Evolutionary conservation across 2,329 filamentous ascomycete species (phyloP), one percentile per base, ranked within the genome.

Genomic region (Gyromitra esculenta): DNA sequence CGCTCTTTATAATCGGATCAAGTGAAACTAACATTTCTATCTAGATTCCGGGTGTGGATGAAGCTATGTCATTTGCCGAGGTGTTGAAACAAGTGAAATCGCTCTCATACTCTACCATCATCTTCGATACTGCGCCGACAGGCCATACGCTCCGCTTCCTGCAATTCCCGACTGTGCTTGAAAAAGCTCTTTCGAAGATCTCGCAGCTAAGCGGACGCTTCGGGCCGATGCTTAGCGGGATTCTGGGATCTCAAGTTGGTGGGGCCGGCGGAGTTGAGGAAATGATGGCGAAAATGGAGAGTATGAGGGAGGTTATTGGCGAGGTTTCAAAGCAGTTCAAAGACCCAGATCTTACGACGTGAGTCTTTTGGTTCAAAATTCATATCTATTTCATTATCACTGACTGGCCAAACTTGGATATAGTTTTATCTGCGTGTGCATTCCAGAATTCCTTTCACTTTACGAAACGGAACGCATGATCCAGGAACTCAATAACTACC

Each of bases 401-500:
- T 64, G 43, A 64, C 45, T 21, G 31, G n/a, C n/a, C 11, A 7
- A n/a, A 11, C 37, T 89, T 97, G 81, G 97, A 25, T 68, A 68
- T 69, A 99, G 96, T 0, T 99, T 99, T 82, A 94, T 99, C 69
- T 98, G 96, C 84, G 96, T 99, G 77, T 97, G 96, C 84, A 99
- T 99, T 83, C 93, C 96, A 68, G 96, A 99, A 85, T 99, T 99
- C 86, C 85, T 99, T 81, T 94, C 91, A 48, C 88, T 99, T 67
- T 99, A 99, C 86, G 96, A 99, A 88, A 99, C 96, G 78, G 96
- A 99, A 87, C 92, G 96, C 82, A 98, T 99, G 96, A 98, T 99
- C 81, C 96, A 99, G 87, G 96, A 99, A 86, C 87, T 99, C 77
- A 91, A 93, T 62, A 92, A 89, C 83, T 99, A 97, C 85, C 87